These are phyloP conservation scores for Hordeum marinum DNA, from an alignment of 176 grass and related monocot genomes.

Conservation along the genomic window DNA sequence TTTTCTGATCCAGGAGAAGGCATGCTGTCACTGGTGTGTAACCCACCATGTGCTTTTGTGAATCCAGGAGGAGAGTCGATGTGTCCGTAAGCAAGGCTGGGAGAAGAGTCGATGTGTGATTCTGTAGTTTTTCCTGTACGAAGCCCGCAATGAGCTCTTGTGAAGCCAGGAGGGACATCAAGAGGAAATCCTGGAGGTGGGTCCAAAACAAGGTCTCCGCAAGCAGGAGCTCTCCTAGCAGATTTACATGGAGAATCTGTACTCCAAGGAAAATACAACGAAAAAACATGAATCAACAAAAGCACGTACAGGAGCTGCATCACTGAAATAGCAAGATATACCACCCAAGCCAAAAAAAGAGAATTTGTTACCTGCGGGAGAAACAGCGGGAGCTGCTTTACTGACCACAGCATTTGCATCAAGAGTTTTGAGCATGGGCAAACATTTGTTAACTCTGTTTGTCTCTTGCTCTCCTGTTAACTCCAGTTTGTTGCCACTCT, in stretches of 20 bases:
- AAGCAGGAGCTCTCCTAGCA: conserved; percentile 12
- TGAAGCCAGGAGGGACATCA: conserved; percentile 33
- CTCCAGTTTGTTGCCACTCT: conserved; percentile 36
- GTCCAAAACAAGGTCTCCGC: conserved; percentile 15
- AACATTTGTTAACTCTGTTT: not conserved
- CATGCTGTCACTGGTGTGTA: not conserved
- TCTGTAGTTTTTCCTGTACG: not conserved
- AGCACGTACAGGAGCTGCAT: not conserved
- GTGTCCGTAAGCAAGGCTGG: conserved; percentile 17
- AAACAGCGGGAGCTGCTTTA: conserved; percentile 9
- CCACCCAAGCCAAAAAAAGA: not conserved
- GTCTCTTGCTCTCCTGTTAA: conserved; percentile 18
- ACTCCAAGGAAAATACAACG: not conserved
- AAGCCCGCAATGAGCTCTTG: not conserved
- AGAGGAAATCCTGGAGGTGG: conserved; percentile 1
- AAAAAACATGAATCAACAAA: conserved; percentile 2
- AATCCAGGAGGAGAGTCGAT: conserved; percentile 32
- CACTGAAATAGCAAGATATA: conserved; percentile 4
- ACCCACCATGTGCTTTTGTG: conserved; percentile 12
- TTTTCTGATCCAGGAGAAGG: conserved; percentile 6
- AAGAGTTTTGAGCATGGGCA: not conserved
- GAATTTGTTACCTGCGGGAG: not conserved
- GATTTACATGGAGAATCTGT: conserved; percentile 20
- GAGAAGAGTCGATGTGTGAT: not conserved
- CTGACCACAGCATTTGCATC: conserved; percentile 20